phyloP scores from a whole-genome alignment of 2,329 filamentous ascomycete genomes.

The Penicillium thymicola region DNA sequence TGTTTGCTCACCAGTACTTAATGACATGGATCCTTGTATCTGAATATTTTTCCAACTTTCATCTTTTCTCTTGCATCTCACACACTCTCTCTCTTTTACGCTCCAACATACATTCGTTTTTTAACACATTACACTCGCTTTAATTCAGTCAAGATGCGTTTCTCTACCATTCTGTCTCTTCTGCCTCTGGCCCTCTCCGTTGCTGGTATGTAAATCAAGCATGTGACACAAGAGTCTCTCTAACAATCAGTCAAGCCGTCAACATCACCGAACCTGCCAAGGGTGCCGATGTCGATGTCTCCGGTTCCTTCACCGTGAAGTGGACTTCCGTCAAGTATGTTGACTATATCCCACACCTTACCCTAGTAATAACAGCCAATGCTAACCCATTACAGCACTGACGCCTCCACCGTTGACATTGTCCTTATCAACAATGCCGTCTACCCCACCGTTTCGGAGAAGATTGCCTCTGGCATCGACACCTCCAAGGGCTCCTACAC shows the following conservation, averaged over 20 bases:
- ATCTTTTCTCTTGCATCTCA: not conserved
- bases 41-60: not conserved
- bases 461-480: constrained; percentile 36
- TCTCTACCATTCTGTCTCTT: constrained; percentile 22
- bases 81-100: not conserved
- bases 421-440: constrained; percentile 41
- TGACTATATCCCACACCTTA: not conserved
- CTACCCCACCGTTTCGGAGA: constrained; percentile 32
- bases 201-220: constrained; percentile 22
- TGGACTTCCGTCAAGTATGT: constrained; percentile 39
- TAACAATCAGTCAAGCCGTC: constrained; percentile 27
- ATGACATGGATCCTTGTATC: not conserved
- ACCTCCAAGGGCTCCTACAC: constrained; percentile 38
- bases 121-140: constrained; percentile 3
- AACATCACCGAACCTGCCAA: constrained; percentile 35
- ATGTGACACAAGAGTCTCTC: not conserved
- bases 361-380: not conserved
- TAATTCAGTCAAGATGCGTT: constrained; percentile 25
- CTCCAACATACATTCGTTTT: not conserved
- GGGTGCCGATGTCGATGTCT: constrained; percentile 32
- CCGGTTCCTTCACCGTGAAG: constrained; percentile 35
- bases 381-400: constrained; percentile 29
- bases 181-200: constrained; percentile 30
- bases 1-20: constrained; percentile 1
- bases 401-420: constrained; percentile 40